Conservation (phyloP, 2,329 filamentous ascomycete species). For the Bipolaris sorokiniana region DNA sequence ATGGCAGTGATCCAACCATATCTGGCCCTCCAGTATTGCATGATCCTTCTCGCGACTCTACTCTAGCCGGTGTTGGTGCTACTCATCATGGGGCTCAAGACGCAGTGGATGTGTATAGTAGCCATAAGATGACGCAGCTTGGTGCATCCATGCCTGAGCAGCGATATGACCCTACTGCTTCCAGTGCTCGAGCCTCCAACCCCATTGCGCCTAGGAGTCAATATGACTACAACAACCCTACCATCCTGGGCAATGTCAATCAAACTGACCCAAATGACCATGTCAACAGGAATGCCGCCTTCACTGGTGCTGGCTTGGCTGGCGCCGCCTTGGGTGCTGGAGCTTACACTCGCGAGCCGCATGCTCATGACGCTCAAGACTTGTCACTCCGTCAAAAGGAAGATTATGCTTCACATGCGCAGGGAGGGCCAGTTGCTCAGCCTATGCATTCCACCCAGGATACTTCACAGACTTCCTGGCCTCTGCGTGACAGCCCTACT, state of each 20-base stretch:
- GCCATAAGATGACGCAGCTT: conserved; percentile 40
- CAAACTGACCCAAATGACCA: conserved; percentile 21
- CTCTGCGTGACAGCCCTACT: conserved; percentile 14
- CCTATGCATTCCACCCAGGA: conserved; percentile 6
- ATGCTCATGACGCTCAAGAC: conserved; percentile 17
- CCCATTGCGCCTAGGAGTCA: conserved; percentile 21
- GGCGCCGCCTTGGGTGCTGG: conserved; percentile 22
- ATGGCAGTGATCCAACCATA: conserved; percentile 11
- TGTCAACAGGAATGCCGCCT: conserved; percentile 32
- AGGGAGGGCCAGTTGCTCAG: conserved; percentile 5
- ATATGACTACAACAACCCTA: conserved; percentile 27
- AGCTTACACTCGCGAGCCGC: conserved; percentile 19
- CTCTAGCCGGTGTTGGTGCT: conserved; percentile 32
- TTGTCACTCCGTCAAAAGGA: conserved; percentile 19
- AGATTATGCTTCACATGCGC: conserved; percentile 7
- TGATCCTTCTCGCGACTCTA: conserved; percentile 12
- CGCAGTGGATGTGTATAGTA: conserved; percentile 34
- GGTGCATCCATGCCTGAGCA: conserved; percentile 40
- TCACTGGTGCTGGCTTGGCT: conserved; percentile 27
- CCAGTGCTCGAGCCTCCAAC: conserved; percentile 31
- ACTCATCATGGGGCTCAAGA: conserved; percentile 46
- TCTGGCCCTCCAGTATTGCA: conserved; percentile 17
- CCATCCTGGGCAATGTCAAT: conserved; percentile 17
- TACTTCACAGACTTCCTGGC: conserved; percentile 9
- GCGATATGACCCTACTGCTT: conserved; percentile 36